A percentile compares a stretch with the other conserved stretches of the same genome.
phyloP scores from a whole-genome alignment of 192 early-diverging fungal genomes.

The Coemansia sp. region DNA sequence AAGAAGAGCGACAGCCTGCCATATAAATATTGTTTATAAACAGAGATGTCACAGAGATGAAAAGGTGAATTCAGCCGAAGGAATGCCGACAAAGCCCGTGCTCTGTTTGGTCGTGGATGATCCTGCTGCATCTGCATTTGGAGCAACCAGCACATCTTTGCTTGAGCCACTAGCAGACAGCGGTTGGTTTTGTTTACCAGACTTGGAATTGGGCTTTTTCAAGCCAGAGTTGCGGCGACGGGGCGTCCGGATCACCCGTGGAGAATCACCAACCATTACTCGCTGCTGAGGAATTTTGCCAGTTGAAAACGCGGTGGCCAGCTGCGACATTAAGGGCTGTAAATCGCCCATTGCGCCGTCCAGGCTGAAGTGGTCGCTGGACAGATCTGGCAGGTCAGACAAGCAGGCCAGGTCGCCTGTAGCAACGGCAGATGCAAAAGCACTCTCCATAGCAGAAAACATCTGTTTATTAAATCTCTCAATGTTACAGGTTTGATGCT shows the following conservation, averaged over 20 bases:
- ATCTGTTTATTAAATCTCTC: background rate
- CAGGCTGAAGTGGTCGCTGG: background rate
- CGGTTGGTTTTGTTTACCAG: background rate
- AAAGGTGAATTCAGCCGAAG: slow-evolving; percentile 6
- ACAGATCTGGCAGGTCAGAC: too few relatives aligned
- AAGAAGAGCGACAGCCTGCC: background rate
- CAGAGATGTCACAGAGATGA: background rate
- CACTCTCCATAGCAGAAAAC: background rate
- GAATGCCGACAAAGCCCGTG: background rate
- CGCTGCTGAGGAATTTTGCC: background rate
- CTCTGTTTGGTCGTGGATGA: background rate
- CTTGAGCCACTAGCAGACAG: background rate
- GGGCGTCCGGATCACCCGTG: slow-evolving; percentile 9
- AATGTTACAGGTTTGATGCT: background rate
- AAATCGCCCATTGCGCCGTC: background rate
- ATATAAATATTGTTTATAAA: background rate
- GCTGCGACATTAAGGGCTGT: slow-evolving; percentile 8
- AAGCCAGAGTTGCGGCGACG: background rate
- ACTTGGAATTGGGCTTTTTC: background rate
- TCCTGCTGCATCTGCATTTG: background rate
- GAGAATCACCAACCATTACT: slow-evolving; percentile 11
- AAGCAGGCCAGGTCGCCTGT: background rate
- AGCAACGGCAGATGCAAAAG: background rate
- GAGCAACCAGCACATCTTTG: background rate
- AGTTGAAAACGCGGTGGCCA: background rate